A percentile compares a stretch with the other conserved stretches of the same genome.
Evolutionary conservation across 2,329 filamentous ascomycete species (phyloP).

Genomic region (Venturia aucupariae): DNA sequence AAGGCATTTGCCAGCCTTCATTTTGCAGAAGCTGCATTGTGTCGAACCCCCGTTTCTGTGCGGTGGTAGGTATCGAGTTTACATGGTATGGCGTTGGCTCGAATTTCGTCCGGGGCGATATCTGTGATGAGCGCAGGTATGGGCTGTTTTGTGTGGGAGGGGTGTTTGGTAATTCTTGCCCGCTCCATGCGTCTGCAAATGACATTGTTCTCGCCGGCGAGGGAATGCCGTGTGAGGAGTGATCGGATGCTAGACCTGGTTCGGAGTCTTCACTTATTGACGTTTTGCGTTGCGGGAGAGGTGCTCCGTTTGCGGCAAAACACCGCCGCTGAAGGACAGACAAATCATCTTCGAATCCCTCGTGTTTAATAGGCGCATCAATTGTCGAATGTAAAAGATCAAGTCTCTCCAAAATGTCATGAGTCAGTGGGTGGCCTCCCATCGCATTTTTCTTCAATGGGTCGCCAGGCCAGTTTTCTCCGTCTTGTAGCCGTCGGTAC

Average conservation of each 20-base stretch:
- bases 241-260: conserved; percentile 35
- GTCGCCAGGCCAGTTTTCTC: conserved; percentile 47
- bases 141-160: conserved; percentile 14
- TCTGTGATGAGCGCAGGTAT: background rate
- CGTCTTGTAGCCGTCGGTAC: conserved; percentile 44
- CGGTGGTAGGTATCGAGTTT: background rate
- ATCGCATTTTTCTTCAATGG: conserved; percentile 41
- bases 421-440: conserved; percentile 49
- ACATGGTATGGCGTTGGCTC: background rate
- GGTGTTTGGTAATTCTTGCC: conserved; percentile 28
- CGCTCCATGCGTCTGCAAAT: conserved; percentile 24
- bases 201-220: conserved; percentile 25
- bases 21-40: background rate
- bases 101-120: background rate
- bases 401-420: conserved; percentile 53
- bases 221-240: conserved; percentile 29
- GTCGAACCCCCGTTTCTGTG: background rate
- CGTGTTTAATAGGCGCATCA: conserved; percentile 36
- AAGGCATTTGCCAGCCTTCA: background rate
- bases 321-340: conserved; percentile 43
- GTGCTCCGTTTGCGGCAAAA: conserved; percentile 35
- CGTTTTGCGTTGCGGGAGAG: conserved; percentile 44
- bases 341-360: conserved; percentile 51
- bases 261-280: conserved; percentile 52
- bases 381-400: conserved; percentile 45